These are phyloP conservation scores for Vigna radiata DNA, from an alignment of 306 rosid genomes.

Conservation along the genomic window DNA sequence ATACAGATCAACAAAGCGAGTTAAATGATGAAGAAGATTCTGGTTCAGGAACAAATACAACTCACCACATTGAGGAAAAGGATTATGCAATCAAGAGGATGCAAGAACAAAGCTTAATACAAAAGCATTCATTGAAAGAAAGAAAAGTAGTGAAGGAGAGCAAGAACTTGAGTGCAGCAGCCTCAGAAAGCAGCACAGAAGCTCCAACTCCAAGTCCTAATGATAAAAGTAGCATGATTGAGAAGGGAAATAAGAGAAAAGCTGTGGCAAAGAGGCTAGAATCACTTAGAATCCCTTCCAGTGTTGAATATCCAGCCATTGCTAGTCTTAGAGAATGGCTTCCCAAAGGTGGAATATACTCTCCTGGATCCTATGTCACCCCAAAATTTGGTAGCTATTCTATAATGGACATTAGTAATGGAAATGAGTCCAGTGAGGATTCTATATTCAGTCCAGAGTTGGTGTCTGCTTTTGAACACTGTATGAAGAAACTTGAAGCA, in stretches of 20 bases:
- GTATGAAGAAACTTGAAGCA: constrained; percentile 57
- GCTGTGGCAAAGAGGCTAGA: constrained; percentile 53
- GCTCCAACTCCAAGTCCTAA: constrained; percentile 22
- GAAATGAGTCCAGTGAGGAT: constrained; percentile 40
- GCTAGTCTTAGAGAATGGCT: constrained; percentile 54
- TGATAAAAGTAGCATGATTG: constrained; percentile 24
- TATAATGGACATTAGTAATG: constrained; percentile 36
- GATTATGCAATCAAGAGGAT: constrained; percentile 38
- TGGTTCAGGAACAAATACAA: constrained; percentile 34
- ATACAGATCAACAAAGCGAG: constrained; percentile 30
- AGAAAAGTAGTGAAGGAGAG: constrained; percentile 34
- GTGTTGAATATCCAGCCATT: constrained; percentile 49
- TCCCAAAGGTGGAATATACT: constrained; percentile 48
- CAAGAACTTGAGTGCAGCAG: not conserved
- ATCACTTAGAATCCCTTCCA: constrained; percentile 53
- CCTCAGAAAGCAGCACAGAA: constrained; percentile 28
- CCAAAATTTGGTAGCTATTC: constrained; percentile 60
- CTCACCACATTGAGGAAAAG: constrained; percentile 26
- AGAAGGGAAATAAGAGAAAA: constrained; percentile 54
- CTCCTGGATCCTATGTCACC: constrained; percentile 57
- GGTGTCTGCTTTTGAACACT: constrained; percentile 54
- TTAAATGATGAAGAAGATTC: constrained; percentile 31
- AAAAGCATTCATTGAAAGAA: constrained; percentile 19
- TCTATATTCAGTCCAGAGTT: constrained; percentile 58
- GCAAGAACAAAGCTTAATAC: constrained; percentile 35